A percentile compares a stretch with the other conserved stretches of the same genome.
Conservation (phyloP, 1,139 yeast species). For the Taiozyma onychis region DNA sequence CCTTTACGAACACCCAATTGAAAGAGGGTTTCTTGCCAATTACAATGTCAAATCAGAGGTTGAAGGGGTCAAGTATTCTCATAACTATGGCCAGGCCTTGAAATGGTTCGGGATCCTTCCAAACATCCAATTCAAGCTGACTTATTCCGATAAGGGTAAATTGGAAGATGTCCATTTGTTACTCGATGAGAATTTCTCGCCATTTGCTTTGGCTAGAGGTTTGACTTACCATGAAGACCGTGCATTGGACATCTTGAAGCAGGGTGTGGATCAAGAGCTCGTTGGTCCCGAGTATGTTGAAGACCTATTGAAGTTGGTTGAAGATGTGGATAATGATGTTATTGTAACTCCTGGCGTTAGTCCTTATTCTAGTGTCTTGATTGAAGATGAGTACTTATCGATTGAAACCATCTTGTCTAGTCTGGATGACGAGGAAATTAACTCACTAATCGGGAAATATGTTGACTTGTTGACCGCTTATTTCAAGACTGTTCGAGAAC, state of each 20-base stretch:
- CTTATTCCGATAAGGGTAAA: conserved; percentile 15
- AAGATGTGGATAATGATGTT: conserved; percentile 16
- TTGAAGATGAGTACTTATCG: conserved; percentile 10
- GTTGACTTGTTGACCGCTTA: conserved; percentile 20
- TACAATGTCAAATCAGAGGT: conserved; percentile 8
- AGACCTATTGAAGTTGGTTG: conserved; percentile 14
- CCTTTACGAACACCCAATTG: conserved; percentile 23
- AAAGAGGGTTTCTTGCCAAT: conserved; percentile 21
- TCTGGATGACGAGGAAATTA: conserved; percentile 17
- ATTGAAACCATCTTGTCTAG: conserved; percentile 10
- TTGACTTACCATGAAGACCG: conserved; percentile 13
- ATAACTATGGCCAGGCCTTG: conserved; percentile 15
- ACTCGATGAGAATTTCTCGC: conserved; percentile 26
- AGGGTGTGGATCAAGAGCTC: conserved; percentile 5
- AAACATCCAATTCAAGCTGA: conserved; percentile 28
- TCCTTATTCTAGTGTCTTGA: conserved; percentile 12
- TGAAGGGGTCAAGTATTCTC: conserved; percentile 8
- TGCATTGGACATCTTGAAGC: conserved; percentile 15
- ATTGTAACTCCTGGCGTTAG: conserved; percentile 14
- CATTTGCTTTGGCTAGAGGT: conserved; percentile 22
- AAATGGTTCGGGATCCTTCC: conserved; percentile 26
- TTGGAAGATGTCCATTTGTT: conserved; percentile 20
- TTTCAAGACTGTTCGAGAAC: conserved; percentile 9
- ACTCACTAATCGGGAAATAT: conserved; percentile 17
- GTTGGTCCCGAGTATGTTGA: conserved; percentile 9